Conservation (phyloP, 2,329 filamentous ascomycete species). For the Didymella arachidicola region DNA sequence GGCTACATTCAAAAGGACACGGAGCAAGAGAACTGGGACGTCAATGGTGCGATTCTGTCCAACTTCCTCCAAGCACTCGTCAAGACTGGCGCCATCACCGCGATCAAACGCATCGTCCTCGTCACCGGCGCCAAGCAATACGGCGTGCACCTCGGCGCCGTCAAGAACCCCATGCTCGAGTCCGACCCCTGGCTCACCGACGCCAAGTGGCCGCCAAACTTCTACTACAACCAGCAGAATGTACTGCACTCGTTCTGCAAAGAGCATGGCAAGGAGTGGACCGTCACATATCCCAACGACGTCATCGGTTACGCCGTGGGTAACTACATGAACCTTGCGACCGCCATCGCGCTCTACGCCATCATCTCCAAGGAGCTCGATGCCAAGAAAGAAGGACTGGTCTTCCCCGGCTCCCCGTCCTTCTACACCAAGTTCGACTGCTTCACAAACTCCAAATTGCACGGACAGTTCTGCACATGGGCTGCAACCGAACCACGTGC, state of each 20-base stretch:
- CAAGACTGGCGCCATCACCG: not conserved
- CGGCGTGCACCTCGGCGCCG: constrained; percentile 57
- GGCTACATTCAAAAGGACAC: not conserved
- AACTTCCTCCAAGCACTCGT: not conserved
- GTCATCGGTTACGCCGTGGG: constrained; percentile 55
- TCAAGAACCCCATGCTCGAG: constrained; percentile 60
- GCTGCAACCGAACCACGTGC: not conserved
- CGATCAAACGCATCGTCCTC: not conserved
- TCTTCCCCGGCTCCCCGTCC: not conserved
- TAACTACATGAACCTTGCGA: constrained; percentile 50
- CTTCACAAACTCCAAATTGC: not conserved
- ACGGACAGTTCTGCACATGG: not conserved
- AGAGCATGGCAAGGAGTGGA: constrained; percentile 50
- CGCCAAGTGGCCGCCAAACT: constrained; percentile 26
- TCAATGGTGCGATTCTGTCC: not conserved
- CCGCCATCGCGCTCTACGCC: constrained; percentile 41
- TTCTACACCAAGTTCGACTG: not conserved
- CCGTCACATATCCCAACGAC: constrained; percentile 56
- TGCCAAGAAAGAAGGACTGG: not conserved
- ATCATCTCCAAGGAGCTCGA: not conserved
- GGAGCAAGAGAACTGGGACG: not conserved
- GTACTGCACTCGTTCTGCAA: constrained; percentile 50
- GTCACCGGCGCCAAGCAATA: constrained; percentile 59
- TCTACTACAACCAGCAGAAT: constrained; percentile 52
- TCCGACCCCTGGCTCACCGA: constrained; percentile 56